Conservation (phyloP, 2,329 filamentous ascomycete species). For the Aspergillus texensis region DNA sequence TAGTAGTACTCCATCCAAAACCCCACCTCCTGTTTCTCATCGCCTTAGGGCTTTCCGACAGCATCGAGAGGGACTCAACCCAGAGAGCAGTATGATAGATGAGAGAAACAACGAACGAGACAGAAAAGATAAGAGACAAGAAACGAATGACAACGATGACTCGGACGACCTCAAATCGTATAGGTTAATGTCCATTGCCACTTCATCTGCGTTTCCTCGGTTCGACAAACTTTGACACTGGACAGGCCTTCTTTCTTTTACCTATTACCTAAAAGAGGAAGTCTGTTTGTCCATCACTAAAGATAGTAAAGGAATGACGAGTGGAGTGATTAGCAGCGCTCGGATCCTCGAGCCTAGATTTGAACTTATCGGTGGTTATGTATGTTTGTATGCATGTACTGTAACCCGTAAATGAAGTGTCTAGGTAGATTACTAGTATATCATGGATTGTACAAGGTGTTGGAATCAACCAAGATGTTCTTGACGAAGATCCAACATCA, state of each 20-base stretch:
- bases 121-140: not conserved
- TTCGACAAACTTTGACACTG: not conserved
- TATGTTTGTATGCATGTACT: not conserved
- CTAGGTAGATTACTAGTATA: too few relatives aligned
- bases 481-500: not conserved
- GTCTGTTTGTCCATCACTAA: not conserved
- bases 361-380: not conserved
- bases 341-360: conserved; percentile 2
- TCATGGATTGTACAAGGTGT: too few relatives aligned
- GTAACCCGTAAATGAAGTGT: not conserved
- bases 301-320: not conserved
- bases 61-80: not conserved
- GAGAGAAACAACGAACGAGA: not conserved
- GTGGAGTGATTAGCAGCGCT: not conserved
- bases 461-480: not conserved
- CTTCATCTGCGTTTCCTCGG: not conserved
- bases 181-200: not conserved
- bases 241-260: not conserved
- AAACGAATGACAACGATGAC: not conserved
- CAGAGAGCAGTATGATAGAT: not conserved
- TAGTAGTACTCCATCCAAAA: not conserved
- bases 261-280: not conserved
- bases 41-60: too few relatives aligned
- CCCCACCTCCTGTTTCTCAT: not conserved
- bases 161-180: not conserved